Evolutionary conservation across 2,329 filamentous ascomycete species (phyloP), one percentile per base, ranked within the genome.

Genomic region (Cladosporium velox): DNA sequence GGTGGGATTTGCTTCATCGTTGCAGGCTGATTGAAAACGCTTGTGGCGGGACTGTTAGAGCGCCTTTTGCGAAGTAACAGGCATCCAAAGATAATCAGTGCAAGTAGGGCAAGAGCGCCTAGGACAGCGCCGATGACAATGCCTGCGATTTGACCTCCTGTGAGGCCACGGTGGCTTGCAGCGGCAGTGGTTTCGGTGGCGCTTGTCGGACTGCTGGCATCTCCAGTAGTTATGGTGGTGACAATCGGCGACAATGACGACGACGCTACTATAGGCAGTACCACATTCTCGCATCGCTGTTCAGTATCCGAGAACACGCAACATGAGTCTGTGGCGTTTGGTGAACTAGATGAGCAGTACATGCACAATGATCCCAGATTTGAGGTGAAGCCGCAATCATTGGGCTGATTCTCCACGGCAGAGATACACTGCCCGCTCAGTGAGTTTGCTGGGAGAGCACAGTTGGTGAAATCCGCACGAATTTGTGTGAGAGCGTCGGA

Each of bases 321-420:
- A 82, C 95, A 99, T 3, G 93, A 96, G 77, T 98, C 94, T 60
- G 94, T 98, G 11, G 92, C 90, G 79, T 98, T 98, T 69, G 89
- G 87, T 32, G 93, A 93, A 72, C 91, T 94, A 7, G 88, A 84
- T 51, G 87, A 85, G 78, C 95, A 99, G 78, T 95, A 97, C 4
- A 89, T 88, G 81, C 95, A 99, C 41, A 99, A 84, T 2, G 93
- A 93, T 64, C 84, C 79, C 8, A 88, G 77, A 72, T 90, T 90
- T 69, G 87, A 85, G 49, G 85, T 86, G 76, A 90, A 99, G 57
- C 95, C 95, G 78, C 95, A 99, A 76, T 98, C 92, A 7, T 88
- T 79, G 1, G 89, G 88, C 80, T 99, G 93, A 74, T 99, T 99
- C 49, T 85, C 79, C 63, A 87, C 86, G 57, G 90, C 95, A 49